Conservation (phyloP, 805 yeast species). For the Kuraishia cidri region DNA sequence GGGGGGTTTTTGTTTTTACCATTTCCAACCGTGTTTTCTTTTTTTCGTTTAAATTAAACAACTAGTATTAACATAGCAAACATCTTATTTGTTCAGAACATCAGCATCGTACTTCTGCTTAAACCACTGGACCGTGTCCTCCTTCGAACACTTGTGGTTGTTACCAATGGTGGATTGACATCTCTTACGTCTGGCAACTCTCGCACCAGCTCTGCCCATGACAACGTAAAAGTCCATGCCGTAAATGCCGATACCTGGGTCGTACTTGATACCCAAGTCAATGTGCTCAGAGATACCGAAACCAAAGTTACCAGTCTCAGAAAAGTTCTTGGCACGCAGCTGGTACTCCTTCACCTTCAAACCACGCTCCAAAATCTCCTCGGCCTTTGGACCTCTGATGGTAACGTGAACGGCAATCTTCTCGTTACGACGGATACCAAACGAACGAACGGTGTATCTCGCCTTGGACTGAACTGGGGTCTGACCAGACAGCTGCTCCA, state of each 20-base stretch:
- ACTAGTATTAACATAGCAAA: too few species aligned
- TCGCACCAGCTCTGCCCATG: slow-evolving; percentile 98
- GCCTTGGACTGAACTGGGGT: slow-evolving; percentile 99
- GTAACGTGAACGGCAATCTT: slow-evolving; percentile 99
- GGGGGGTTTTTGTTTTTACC: too few species aligned
- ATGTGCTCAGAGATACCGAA: slow-evolving; percentile 99
- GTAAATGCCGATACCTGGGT: slow-evolving; percentile 98
- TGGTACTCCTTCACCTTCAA: slow-evolving; percentile 99
- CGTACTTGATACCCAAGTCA: slow-evolving; percentile 99
- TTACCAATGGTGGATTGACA: slow-evolving; percentile 81
- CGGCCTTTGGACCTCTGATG: slow-evolving; percentile 99
- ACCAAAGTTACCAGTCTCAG: slow-evolving; percentile 99
- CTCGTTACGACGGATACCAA: slow-evolving; percentile 99
- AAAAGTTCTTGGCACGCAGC: slow-evolving; percentile 89
- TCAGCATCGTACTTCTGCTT: slow-evolving; percentile 99
- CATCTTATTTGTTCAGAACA: slow-evolving; percentile 78
- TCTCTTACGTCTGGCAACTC: slow-evolving; percentile 99
- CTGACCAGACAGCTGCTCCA: slow-evolving; percentile 99
- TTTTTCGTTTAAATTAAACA: too few species aligned
- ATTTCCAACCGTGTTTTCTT: too few species aligned
- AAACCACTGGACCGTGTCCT: slow-evolving; percentile 97
- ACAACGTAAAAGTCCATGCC: slow-evolving; percentile 99
- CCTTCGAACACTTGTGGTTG: slow-evolving; percentile 85
- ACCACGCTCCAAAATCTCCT: slow-evolving; percentile 99
- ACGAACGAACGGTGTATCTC: slow-evolving; percentile 99